Conservation (phyloP, 495 filamentous ascomycete species). For the Antarctomyces pellizariae region DNA sequence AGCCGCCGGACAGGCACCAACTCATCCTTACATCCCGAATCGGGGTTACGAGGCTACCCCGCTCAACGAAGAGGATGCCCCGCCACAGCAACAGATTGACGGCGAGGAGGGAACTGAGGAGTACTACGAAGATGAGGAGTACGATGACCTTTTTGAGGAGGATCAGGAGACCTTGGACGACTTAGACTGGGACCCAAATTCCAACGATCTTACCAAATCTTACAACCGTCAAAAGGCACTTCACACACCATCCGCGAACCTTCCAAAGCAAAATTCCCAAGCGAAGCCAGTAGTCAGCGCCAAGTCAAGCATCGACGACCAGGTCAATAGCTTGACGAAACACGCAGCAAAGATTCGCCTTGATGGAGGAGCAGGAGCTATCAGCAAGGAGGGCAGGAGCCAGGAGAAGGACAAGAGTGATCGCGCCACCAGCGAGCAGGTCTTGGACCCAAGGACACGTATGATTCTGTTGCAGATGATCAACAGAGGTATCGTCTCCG, state of each 20-base stretch:
- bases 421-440: constrained; percentile 79
- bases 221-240: constrained; percentile 69
- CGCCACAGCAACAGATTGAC: too few species aligned
- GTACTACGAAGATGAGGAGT: constrained; percentile 16
- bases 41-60: constrained; percentile 23
- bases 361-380: constrained; percentile 34
- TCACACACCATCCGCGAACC: constrained; percentile 28
- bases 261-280: constrained; percentile 59
- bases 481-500: constrained; percentile 57
- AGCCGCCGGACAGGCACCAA: constrained; percentile 25
- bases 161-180: constrained; percentile 31
- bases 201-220: constrained; percentile 58
- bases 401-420: constrained; percentile 61
- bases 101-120: too few species aligned
- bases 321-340: constrained; percentile 56
- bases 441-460: constrained; percentile 76
- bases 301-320: constrained; percentile 57
- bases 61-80: constrained; percentile 4
- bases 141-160: constrained; percentile 34
- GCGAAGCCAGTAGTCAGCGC: constrained; percentile 71
- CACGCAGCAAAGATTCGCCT: constrained; percentile 81
- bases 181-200: constrained; percentile 31
- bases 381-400: constrained; percentile 26
- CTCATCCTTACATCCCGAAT: constrained; percentile 29
- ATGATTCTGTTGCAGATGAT: constrained; percentile 94